Conservation (phyloP, 495 filamentous ascomycete species). For the Tuber borchii region DNA sequence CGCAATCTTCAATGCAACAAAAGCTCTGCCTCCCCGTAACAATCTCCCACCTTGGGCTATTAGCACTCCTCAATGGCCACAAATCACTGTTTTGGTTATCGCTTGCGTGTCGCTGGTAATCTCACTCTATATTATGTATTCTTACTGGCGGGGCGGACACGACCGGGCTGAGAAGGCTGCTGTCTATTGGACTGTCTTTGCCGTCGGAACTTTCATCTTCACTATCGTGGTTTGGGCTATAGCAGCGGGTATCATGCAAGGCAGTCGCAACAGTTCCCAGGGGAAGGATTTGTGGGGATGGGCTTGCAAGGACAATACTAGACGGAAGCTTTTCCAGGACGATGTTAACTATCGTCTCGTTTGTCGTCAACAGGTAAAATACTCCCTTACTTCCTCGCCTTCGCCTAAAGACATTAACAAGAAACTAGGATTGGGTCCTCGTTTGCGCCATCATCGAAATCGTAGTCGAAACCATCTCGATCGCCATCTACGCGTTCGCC, state of each 20-base stretch:
- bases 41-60: constrained; percentile 75
- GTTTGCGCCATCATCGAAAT: constrained; percentile 97
- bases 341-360: constrained; percentile 85
- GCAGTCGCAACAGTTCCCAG: constrained; percentile 60
- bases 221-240: constrained; percentile 89
- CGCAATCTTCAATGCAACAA: constrained; percentile 81
- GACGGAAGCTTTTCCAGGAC: constrained; percentile 63
- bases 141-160: constrained; percentile 85
- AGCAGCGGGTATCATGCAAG: constrained; percentile 76
- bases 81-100: constrained; percentile 71
- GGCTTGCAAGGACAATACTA: constrained; percentile 82
- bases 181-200: constrained; percentile 88
- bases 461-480: constrained; percentile 83
- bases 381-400: background rate
- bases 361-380: constrained; percentile 77
- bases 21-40: constrained; percentile 62
- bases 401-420: constrained; percentile 35
- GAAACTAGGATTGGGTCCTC: constrained; percentile 76
- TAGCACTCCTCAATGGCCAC: constrained; percentile 78
- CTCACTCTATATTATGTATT: constrained; percentile 73
- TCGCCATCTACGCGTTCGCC: constrained; percentile 83
- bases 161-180: constrained; percentile 81
- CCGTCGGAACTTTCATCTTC: constrained; percentile 87
- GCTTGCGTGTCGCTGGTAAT: constrained; percentile 71
- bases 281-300: constrained; percentile 94